A percentile compares a stretch with the other conserved stretches of the same genome.
These are phyloP conservation scores for Aspergillus sp. DNA, from an alignment of 2,329 filamentous ascomycete species.

Conservation along the genomic window DNA sequence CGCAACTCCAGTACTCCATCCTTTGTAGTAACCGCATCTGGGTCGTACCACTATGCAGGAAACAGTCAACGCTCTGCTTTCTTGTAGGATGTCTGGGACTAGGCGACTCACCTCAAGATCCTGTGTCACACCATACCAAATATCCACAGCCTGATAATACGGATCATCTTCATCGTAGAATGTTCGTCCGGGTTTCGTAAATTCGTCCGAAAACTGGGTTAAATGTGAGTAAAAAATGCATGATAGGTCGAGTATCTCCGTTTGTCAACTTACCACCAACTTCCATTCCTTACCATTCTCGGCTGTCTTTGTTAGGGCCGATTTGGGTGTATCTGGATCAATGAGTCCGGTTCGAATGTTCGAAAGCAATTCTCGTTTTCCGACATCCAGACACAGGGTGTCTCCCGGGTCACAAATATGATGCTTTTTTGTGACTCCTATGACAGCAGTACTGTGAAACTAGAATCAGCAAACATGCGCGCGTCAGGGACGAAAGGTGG, in stretches of 20 bases:
- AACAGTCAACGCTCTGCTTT: slow-evolving; percentile 3
- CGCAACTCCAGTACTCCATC: slow-evolving; percentile 60
- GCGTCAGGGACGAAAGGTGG: slow-evolving; percentile 4
- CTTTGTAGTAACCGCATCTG: slow-evolving; percentile 59
- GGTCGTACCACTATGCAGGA: slow-evolving; percentile 60
- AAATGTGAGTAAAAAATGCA: background rate
- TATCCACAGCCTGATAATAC: slow-evolving; percentile 62
- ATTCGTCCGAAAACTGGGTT: slow-evolving; percentile 63
- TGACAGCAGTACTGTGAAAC: slow-evolving; percentile 52
- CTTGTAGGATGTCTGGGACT: no score
- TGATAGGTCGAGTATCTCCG: no score
- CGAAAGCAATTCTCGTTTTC: slow-evolving; percentile 48
- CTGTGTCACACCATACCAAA: slow-evolving; percentile 68
- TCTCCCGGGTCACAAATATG: slow-evolving; percentile 31
- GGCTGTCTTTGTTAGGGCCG: slow-evolving; percentile 52
- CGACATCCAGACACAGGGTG: slow-evolving; percentile 47
- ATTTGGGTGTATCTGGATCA: slow-evolving; percentile 62
- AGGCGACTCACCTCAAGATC: slow-evolving; percentile 59
- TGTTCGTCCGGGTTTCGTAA: slow-evolving; percentile 61
- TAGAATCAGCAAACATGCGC: background rate
- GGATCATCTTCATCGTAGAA: slow-evolving; percentile 69
- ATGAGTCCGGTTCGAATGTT: slow-evolving; percentile 60
- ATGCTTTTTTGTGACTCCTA: slow-evolving; percentile 34
- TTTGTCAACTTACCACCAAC: slow-evolving; percentile 49
- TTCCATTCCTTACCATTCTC: slow-evolving; percentile 58